phyloP scores from a whole-genome alignment of 495 filamentous ascomycete genomes.

The Friedmanniomyces simplex region DNA sequence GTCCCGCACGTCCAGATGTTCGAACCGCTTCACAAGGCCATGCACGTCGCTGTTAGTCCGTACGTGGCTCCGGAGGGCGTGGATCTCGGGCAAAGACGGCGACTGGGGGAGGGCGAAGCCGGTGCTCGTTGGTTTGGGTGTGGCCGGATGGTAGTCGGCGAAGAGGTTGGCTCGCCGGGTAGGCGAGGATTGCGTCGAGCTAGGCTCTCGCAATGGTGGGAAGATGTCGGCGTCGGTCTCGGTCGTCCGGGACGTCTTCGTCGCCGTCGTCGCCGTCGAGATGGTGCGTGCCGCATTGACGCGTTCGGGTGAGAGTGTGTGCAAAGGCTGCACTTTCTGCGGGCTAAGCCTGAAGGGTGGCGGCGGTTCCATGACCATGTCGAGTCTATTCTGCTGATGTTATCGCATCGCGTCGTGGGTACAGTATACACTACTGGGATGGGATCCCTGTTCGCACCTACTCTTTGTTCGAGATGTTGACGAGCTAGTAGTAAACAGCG shows the following conservation, averaged over 20 bases:
- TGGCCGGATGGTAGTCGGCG: conserved; percentile 8
- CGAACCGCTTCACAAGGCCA: conserved; percentile 76
- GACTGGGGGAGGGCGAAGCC: conserved; percentile 36
- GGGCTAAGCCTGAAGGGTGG: background rate
- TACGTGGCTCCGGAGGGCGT: conserved; percentile 35
- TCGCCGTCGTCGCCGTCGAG: conserved; percentile 7
- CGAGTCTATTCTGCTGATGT: background rate
- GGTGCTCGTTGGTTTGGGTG: conserved; percentile 5
- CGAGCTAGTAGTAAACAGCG: too few species aligned
- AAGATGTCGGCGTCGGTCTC: conserved; percentile 40
- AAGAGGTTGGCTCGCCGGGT: conserved; percentile 15
- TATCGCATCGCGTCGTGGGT: background rate
- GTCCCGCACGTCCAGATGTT: conserved; percentile 46
- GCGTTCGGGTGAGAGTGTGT: conserved; percentile 67
- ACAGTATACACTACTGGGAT: too few species aligned
- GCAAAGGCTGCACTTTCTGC: conserved; percentile 40
- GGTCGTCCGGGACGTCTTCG: conserved; percentile 2
- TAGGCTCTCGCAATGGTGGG: background rate
- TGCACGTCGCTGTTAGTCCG: conserved; percentile 59
- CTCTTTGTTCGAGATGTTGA: too few species aligned
- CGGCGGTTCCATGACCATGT: conserved; percentile 4
- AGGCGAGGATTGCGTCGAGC: conserved; percentile 9
- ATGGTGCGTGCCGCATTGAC: conserved; percentile 43
- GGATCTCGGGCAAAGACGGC: conserved; percentile 42
- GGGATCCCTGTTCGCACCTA: too few species aligned